Evolutionary conservation across 2,329 filamentous ascomycete species (phyloP).

Genomic region (Penicillium vulpinum): DNA sequence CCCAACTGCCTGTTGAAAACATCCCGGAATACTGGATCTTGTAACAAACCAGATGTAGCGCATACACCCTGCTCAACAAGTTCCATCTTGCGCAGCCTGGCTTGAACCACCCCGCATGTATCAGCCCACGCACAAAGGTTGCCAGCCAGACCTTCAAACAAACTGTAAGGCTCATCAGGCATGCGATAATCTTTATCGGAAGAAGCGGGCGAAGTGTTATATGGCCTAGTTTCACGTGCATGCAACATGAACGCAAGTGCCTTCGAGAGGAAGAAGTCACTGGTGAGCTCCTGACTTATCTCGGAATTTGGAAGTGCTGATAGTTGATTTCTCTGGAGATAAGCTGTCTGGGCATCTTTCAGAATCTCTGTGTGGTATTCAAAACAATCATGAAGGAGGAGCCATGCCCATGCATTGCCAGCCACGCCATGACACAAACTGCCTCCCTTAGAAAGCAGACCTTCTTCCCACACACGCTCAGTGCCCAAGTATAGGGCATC

Average conservation of each 20-base stretch:
- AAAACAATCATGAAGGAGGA: constrained; percentile 39
- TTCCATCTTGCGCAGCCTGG: constrained; percentile 37
- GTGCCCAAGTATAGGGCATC: constrained; percentile 34
- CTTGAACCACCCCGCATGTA: constrained; percentile 37
- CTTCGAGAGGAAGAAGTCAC: constrained; percentile 41
- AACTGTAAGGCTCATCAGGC: constrained; percentile 42
- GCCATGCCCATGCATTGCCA: constrained; percentile 44
- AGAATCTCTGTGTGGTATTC: constrained; percentile 32
- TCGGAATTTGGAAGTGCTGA: constrained; percentile 3
- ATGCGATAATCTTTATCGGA: constrained; percentile 37
- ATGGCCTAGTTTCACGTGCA: constrained; percentile 40
- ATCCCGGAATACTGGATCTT: constrained; percentile 25
- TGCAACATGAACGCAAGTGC: constrained; percentile 41
- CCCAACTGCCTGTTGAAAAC: constrained; percentile 28
- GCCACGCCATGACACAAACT: constrained; percentile 45
- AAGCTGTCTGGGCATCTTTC: constrained; percentile 24
- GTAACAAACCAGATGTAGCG: constrained; percentile 5
- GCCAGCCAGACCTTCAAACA: constrained; percentile 44
- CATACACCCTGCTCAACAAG: constrained; percentile 14
- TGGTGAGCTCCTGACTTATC: constrained; percentile 21
- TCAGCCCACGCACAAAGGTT: constrained; percentile 46
- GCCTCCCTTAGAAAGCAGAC: constrained; percentile 44
- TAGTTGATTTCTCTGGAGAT: constrained; percentile 16
- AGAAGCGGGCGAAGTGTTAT: constrained; percentile 20
- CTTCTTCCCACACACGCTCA: constrained; percentile 44